phyloP scores from a whole-genome alignment of 2,329 filamentous ascomycete genomes.

The Penicillium sp. region DNA sequence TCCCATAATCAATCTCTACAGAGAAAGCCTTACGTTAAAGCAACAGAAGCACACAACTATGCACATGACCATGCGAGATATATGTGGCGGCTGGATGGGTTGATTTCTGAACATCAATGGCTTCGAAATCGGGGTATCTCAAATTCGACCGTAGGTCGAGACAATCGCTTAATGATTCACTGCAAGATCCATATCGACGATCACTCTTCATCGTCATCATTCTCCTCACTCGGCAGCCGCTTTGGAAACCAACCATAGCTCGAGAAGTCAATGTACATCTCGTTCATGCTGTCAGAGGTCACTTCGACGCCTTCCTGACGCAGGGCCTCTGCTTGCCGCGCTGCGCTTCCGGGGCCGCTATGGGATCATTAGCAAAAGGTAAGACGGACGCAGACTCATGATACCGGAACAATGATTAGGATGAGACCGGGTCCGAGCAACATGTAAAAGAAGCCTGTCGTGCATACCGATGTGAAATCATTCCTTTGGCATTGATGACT shows the following conservation, averaged over 20 bases:
- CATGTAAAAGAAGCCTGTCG: not conserved
- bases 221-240: slow-evolving; percentile 49
- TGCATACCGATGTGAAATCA: slow-evolving; percentile 76
- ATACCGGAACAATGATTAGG: not conserved
- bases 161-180: not conserved
- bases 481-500: slow-evolving; percentile 82
- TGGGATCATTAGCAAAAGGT: slow-evolving; percentile 1
- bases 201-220: slow-evolving; percentile 1
- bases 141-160: not conserved
- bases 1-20: no score
- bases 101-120: no score
- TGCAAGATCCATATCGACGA: not conserved
- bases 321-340: slow-evolving; percentile 44
- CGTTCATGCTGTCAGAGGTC: slow-evolving; percentile 43
- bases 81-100: no score
- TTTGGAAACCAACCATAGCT: slow-evolving; percentile 53
- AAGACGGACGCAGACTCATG: not conserved
- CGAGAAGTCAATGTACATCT: slow-evolving; percentile 44
- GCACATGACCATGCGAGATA: no score
- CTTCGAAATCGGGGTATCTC: not conserved
- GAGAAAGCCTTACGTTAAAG: no score
- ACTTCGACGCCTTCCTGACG: slow-evolving; percentile 45
- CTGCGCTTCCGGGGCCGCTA: slow-evolving; percentile 45
- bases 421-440: not conserved
- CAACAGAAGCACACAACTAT: no score